Conservation (phyloP, 495 filamentous ascomycete species). For the Penicillium coprophilum region DNA sequence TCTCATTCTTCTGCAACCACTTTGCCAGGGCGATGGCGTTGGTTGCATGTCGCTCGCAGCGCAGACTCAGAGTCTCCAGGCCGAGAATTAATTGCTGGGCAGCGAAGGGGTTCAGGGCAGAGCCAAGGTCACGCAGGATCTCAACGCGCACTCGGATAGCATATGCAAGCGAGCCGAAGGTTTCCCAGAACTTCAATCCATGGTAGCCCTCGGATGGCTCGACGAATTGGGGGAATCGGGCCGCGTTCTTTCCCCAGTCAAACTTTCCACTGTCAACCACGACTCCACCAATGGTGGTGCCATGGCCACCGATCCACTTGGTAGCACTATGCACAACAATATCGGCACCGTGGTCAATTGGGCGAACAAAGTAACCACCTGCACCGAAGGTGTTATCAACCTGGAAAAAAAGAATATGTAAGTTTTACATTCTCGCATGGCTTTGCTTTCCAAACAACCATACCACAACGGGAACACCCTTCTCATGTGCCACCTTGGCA, state of each 20-base stretch:
- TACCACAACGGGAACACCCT: constrained; percentile 83
- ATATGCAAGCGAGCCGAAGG: constrained; percentile 82
- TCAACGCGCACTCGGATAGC: constrained; percentile 81
- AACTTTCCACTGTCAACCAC: constrained; percentile 93
- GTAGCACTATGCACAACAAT: constrained; percentile 95
- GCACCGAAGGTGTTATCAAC: constrained; percentile 98
- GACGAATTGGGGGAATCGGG: constrained; percentile 89
- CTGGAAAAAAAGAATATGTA: constrained; percentile 35
- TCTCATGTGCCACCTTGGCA: constrained; percentile 73
- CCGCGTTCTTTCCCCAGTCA: constrained; percentile 87
- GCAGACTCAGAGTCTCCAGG: constrained; percentile 84
- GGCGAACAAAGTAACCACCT: constrained; percentile 85
- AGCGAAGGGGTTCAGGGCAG: constrained; percentile 84
- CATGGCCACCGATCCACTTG: constrained; percentile 98
- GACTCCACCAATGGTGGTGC: constrained; percentile 90
- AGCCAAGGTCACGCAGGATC: constrained; percentile 85
- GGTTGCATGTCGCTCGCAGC: constrained; percentile 81
- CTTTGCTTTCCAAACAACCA: constrained; percentile 34
- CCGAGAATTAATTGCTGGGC: constrained; percentile 94
- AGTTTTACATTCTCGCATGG: background rate
- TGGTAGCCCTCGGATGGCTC: constrained; percentile 94
- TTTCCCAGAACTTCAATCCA: constrained; percentile 96
- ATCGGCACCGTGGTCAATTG: constrained; percentile 91
- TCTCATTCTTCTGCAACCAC: constrained; percentile 79
- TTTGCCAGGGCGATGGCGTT: constrained; percentile 80